Conservation (phyloP, 192 early-diverging fungal species). For the Podila clonocystis region DNA sequence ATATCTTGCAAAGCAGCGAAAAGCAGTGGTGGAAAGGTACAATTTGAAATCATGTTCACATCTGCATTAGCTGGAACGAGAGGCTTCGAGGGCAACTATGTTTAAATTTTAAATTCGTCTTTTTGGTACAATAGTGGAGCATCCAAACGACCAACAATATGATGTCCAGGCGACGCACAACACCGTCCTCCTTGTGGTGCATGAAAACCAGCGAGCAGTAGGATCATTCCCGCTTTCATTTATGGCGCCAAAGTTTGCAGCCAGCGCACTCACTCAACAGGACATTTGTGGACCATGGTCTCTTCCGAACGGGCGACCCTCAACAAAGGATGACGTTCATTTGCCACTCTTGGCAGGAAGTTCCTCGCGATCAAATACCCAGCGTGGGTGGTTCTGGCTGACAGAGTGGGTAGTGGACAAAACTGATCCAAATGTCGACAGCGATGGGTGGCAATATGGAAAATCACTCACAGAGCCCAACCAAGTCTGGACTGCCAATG, state of each 20-base stretch:
- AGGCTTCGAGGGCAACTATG: too few relatives aligned
- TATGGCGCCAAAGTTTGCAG: conserved; percentile 64
- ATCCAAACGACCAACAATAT: conserved; percentile 45
- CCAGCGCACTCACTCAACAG: conserved; percentile 52
- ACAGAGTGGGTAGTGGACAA: conserved; percentile 83
- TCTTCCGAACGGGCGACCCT: conserved; percentile 59
- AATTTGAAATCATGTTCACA: not conserved
- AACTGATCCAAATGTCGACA: conserved; percentile 66
- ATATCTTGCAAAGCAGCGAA: conserved; percentile 70
- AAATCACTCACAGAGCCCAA: conserved; percentile 64
- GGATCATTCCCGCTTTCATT: conserved; percentile 56
- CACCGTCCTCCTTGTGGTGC: conserved; percentile 66
- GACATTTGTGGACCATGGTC: conserved; percentile 75
- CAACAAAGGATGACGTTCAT: conserved; percentile 59
- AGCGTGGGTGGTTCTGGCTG: conserved; percentile 79
- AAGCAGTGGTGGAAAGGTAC: conserved; percentile 58
- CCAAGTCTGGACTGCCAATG: conserved; percentile 59
- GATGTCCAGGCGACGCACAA: conserved; percentile 61
- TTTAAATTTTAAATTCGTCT: not conserved
- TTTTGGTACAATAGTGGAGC: conserved; percentile 12
- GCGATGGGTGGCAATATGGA: conserved; percentile 81
- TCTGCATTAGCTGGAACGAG: too few relatives aligned
- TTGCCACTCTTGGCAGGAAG: conserved; percentile 51
- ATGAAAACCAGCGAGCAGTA: conserved; percentile 76
- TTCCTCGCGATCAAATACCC: conserved; percentile 26